Evolutionary conservation across 1,139 yeast genomes (phyloP).

Genomic region (Taphrina betulina): DNA sequence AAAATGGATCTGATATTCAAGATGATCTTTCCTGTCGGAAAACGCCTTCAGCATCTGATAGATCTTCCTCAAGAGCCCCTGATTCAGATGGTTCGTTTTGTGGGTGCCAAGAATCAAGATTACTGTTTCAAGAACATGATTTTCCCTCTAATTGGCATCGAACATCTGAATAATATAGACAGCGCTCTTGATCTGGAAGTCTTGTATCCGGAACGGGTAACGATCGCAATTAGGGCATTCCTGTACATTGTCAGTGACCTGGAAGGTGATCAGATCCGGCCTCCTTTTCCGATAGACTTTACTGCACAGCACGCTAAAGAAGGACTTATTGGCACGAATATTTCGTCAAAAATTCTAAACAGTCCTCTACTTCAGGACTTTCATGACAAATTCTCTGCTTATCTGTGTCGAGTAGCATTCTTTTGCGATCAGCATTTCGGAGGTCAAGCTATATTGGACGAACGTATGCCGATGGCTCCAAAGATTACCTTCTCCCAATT

Average conservation of each 20-base stretch:
- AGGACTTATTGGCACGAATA: not conserved
- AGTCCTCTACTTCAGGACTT: conserved; percentile 8
- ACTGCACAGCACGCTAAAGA: not conserved
- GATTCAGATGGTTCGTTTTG: conserved; percentile 67
- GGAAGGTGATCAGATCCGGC: conserved; percentile 55
- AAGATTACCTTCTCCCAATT: not conserved
- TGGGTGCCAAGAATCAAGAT: conserved; percentile 77
- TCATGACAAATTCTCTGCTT: conserved; percentile 11
- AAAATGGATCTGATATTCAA: conserved; percentile 60
- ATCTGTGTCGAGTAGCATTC: conserved; percentile 32
- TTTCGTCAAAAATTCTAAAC: not conserved
- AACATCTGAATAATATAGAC: conserved; percentile 44
- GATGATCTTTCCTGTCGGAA: conserved; percentile 55
- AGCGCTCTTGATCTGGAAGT: conserved; percentile 63
- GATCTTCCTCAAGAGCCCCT: conserved; percentile 64
- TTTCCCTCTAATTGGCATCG: conserved; percentile 51
- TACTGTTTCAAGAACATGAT: conserved; percentile 76
- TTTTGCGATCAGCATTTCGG: conserved; percentile 33
- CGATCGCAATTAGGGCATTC: conserved; percentile 70
- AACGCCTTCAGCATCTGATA: conserved; percentile 71
- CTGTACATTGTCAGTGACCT: conserved; percentile 64
- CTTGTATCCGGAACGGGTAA: conserved; percentile 65
- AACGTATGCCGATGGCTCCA: not conserved
- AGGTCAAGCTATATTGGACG: conserved; percentile 14
- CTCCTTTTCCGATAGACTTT: conserved; percentile 63